Evolutionary conservation across 2,329 filamentous ascomycete genomes (phyloP), one percentile per base, ranked within the genome.

Genomic region (Aspergillus sp.): DNA sequence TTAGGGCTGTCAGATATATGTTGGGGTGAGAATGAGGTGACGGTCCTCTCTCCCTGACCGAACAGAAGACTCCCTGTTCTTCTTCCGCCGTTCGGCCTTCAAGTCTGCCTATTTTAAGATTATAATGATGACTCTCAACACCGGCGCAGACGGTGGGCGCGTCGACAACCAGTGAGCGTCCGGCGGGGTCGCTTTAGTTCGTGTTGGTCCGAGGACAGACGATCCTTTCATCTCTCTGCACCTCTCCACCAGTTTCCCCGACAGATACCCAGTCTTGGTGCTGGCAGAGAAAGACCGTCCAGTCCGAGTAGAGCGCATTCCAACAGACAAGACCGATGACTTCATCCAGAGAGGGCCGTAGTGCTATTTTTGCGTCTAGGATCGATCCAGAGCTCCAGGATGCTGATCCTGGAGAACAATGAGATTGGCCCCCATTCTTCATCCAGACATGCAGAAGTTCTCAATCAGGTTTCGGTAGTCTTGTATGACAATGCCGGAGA

Each of bases 351-450:
- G 11, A n/a, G 11, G 13, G 34, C 7, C 4, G n/a, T 38, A 13
- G 34, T 38, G 34, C 14, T n/a, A 38, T 38, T 38, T 13, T 38
- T 17, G 25, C 11, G 25, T 38, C 34, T 13, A 38, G 34, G 34
- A 38, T n/a, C 13, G 34, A n/a, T 38, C 16, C 11, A 20, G 19
- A 50, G 11, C 25, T 31, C 14, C 19, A 50, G 31, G 41, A 50
- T 50, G 29, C 47, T 36, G 41, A 50, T 50, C 47, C 47, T 23
- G 29, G 47, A 20, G 41, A 21, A 38, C 19, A 40, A n/a, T 6
- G 19, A 21, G 21, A 20, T 42, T 21, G 14, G 40, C 14, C 19
- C 40, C 40, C 40, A 42, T 42, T 42, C 40, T 42, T 17, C 34
- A 38, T 38, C 34, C 34, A 17, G 34, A 38, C 25, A 29, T 29